Evolutionary conservation across 768 basidiomycete genomes (phyloP).

Genomic region (Psilocybe cyanescens): DNA sequence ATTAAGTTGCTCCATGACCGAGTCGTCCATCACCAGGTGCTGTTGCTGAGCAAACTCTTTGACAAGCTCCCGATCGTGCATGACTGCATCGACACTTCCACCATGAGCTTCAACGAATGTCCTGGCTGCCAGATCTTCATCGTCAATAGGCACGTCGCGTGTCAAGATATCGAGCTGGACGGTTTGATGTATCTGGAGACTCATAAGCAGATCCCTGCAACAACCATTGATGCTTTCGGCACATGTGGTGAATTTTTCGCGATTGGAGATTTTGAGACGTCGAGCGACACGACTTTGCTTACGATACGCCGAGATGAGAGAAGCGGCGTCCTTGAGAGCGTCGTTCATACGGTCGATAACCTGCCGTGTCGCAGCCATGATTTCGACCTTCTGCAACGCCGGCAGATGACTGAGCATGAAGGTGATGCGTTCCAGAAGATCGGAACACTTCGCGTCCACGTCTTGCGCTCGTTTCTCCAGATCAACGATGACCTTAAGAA

Average conservation of each 20-base stretch:
- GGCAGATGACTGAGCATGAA: slow-evolving; percentile 46
- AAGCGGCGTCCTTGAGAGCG: slow-evolving; percentile 39
- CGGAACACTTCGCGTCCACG: slow-evolving; percentile 42
- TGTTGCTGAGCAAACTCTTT: slow-evolving; percentile 40
- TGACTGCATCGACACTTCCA: slow-evolving; percentile 36
- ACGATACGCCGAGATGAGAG: slow-evolving; percentile 41
- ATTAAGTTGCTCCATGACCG: slow-evolving; percentile 43
- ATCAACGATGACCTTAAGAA: slow-evolving; percentile 44
- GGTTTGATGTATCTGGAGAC: slow-evolving; percentile 45
- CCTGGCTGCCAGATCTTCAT: slow-evolving; percentile 37
- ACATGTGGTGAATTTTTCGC: slow-evolving; percentile 38
- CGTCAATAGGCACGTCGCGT: slow-evolving; percentile 39
- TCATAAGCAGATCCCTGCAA: slow-evolving; percentile 41
- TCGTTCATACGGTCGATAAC: slow-evolving; percentile 43
- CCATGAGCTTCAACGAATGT: slow-evolving; percentile 40
- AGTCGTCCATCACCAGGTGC: slow-evolving; percentile 39
- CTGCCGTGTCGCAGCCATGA: slow-evolving; percentile 35
- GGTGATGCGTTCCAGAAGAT: slow-evolving; percentile 43
- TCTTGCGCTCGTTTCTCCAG: slow-evolving; percentile 39
- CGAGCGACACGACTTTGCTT: slow-evolving; percentile 38
- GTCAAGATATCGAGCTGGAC: slow-evolving; percentile 39
- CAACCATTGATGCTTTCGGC: slow-evolving; percentile 35
- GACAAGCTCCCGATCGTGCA: slow-evolving; percentile 37
- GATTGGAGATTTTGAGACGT: slow-evolving; percentile 40
- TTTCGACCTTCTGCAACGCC: slow-evolving; percentile 33